phyloP scores from a whole-genome alignment of 2,329 filamentous ascomycete genomes.

The Colletotrichum sp. region DNA sequence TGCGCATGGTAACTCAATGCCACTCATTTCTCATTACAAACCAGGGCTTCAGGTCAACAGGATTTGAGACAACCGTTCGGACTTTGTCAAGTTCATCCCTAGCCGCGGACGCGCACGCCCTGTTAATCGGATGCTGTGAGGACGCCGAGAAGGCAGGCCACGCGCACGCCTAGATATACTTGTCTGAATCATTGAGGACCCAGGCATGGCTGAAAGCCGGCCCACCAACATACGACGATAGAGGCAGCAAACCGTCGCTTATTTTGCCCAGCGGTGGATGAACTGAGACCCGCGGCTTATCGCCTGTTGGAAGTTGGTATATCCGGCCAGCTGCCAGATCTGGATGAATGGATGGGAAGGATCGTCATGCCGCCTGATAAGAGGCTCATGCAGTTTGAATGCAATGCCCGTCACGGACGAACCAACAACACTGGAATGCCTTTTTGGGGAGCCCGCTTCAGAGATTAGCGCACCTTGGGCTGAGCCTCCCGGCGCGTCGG shows the following conservation, averaged over 20 bases:
- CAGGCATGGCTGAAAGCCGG: background rate
- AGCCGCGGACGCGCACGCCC: background rate
- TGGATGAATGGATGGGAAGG: background rate
- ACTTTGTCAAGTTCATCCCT: background rate
- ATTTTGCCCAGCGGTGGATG: background rate
- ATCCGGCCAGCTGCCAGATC: slow-evolving; percentile 6
- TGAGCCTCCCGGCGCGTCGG: background rate
- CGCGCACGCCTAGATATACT: background rate
- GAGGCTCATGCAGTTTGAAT: background rate
- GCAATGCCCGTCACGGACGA: background rate
- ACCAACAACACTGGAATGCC: background rate
- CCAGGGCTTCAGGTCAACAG: background rate
- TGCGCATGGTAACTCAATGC: background rate
- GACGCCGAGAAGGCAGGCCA: background rate
- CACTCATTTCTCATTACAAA: slow-evolving; percentile 6
- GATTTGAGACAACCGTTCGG: background rate
- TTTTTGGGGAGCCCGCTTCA: background rate
- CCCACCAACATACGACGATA: background rate
- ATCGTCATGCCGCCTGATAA: background rate
- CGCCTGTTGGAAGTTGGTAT: background rate
- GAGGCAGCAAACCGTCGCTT: background rate
- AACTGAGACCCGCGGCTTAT: background rate
- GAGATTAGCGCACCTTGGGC: background rate
- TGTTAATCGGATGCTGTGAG: background rate
- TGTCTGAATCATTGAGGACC: background rate